These are phyloP conservation scores for Talaromyces atroroseus DNA, from an alignment of 2,329 filamentous ascomycete genomes.

Conservation along the genomic window DNA sequence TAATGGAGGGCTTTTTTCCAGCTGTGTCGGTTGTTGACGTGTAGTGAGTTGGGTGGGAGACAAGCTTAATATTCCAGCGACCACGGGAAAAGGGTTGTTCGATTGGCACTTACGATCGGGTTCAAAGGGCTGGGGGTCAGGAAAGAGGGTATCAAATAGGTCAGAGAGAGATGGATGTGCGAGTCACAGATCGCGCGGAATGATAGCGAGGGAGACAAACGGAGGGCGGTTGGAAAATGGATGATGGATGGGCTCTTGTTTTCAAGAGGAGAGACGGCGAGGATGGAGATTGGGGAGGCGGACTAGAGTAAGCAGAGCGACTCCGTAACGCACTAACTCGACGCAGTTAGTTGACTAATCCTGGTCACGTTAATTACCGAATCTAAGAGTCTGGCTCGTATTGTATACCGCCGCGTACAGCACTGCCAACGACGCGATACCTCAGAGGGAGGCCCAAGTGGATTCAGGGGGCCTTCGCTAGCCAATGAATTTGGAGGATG, in stretches of 20 bases:
- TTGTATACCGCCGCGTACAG: background rate
- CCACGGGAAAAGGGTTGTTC: slow-evolving; percentile 10
- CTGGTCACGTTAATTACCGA: background rate
- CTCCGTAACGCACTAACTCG: background rate
- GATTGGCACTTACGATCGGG: slow-evolving; percentile 3
- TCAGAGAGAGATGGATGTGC: background rate
- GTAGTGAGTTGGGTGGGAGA: slow-evolving; percentile 7
- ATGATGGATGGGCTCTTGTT: slow-evolving; percentile 8
- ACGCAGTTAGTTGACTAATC: background rate
- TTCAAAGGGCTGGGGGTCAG: background rate
- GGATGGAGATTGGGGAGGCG: slow-evolving; percentile 11
- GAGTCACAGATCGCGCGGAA: background rate
- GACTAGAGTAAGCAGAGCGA: too few relatives aligned
- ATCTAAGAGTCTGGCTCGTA: background rate
- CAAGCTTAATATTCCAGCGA: slow-evolving; percentile 1
- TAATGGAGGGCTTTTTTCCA: background rate
- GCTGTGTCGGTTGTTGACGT: slow-evolving; percentile 10
- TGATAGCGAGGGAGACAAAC: background rate
- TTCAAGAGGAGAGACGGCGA: slow-evolving; percentile 7
- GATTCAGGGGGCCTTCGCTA: background rate
- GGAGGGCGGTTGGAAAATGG: background rate
- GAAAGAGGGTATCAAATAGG: background rate
- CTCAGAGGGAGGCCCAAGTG: background rate
- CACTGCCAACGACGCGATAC: background rate
- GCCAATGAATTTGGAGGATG: background rate